Conservation (phyloP, 495 filamentous ascomycete genomes). For the Neurospora pannonica region DNA sequence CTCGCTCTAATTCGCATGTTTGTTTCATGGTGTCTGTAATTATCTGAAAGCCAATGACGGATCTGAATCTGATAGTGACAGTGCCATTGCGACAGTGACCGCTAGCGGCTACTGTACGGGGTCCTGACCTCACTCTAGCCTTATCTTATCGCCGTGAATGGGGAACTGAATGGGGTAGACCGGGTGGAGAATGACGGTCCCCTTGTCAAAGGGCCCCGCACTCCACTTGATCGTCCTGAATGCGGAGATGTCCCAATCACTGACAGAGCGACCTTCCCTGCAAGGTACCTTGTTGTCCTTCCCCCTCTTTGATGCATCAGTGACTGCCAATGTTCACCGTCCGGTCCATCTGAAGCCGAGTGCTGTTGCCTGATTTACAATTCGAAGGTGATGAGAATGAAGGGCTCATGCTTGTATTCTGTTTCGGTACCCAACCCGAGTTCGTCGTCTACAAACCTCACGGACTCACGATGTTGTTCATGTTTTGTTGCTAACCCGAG, state of each 20-base stretch:
- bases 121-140: not conserved
- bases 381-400: not conserved
- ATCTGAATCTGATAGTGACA: not conserved
- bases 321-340: not conserved
- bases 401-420: not conserved
- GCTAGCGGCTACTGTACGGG: not conserved
- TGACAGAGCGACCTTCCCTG: not conserved
- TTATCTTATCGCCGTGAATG: not conserved
- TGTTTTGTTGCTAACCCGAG: not conserved
- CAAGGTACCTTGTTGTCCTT: not conserved
- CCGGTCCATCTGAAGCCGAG: not conserved
- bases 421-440: not conserved
- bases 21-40: not conserved
- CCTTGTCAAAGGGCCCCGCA: not conserved
- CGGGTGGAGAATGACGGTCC: not conserved
- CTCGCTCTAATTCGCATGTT: not conserved
- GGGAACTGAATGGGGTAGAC: not conserved
- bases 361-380: not conserved
- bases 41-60: not conserved
- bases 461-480: not conserved
- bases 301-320: not conserved
- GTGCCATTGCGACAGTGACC: not conserved
- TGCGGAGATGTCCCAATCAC: not conserved
- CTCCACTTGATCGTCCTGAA: not conserved
- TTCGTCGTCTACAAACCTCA: not conserved